Base-by-base conservation (phyloP, 2,329 filamentous ascomycete genomes). In the Fusarium dimerum region DNA sequence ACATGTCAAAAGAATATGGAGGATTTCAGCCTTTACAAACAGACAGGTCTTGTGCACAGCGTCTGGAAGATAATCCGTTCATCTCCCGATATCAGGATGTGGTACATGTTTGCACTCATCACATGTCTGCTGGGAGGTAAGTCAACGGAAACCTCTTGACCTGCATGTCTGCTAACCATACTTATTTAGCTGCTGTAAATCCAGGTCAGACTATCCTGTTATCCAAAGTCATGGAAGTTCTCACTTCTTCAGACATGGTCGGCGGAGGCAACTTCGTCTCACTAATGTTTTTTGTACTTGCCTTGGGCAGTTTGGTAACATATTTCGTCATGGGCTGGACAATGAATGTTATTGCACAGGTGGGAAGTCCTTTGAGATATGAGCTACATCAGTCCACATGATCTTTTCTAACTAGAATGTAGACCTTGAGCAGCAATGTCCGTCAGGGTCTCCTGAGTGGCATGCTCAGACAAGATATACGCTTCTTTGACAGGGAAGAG, bases 271-370 rank as follows among this genome's bases (percentile, higher is more conserved):
- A 84, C 65, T 82, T 83, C 57, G 82, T 75, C 65, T 71, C 78
- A 0, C 72, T 81, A 43, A 83, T 84, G 79, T 83, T 83, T 62
- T 80, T 82, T 45, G 67, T 82, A 1, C 67, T 82, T 15, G 80
- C 81, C 1, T 63, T 77, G 10, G 76, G 68, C 3, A 75, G 77
- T 32, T 64, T 78, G 2, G 48, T 80, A 1, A 66, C 72, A 3
- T 83, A 82, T 45, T 68, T 67, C 29, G 52, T 65, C 1, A 55
- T 66, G 20, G 74, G 75, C 2, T 74, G 69, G 68, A 43, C 68
- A 6, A 65, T 67, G 48, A 76, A 75, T 39, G 50, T 64, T 6
- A 61, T 74, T 12, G 71, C 67, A 1, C 72, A 75, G 58, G 69
- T 70, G 51, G 47, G 59, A 54, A 39, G 2, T 18, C 9, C 13